Percentiles rank a stretch among this genome's conserved stretches.
Evolutionary conservation across 371 early-diverging fungal species (phyloP).

Genomic region (Syncephalastrum contaminatum): DNA sequence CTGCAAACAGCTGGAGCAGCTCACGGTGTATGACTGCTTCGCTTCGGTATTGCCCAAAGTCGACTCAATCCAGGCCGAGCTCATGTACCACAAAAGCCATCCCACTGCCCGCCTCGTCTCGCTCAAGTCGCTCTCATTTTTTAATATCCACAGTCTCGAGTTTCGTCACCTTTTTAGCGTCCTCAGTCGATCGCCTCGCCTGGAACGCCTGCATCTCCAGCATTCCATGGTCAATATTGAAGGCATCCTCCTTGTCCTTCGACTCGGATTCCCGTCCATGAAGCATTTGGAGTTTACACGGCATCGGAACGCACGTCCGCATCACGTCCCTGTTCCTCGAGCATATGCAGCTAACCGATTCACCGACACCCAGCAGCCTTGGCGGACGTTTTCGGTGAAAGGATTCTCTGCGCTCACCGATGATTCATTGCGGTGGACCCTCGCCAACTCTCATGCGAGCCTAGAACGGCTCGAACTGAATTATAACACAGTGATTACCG

Average conservation of each 20-base stretch:
- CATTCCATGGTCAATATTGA: neutral
- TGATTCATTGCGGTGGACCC: neutral
- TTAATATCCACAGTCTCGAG: neutral
- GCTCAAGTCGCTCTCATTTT: constrained; percentile 4
- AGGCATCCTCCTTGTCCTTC: neutral
- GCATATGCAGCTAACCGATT: neutral
- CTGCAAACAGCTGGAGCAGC: constrained; percentile 17
- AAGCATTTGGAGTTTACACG: neutral
- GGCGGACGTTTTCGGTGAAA: constrained; percentile 1
- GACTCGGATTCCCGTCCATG: neutral
- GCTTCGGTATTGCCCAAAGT: constrained; percentile 10
- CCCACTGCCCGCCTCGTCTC: neutral
- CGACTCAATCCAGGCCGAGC: constrained; percentile 15
- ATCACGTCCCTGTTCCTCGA: neutral
- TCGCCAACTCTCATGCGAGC: neutral
- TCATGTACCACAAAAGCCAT: constrained; percentile 7
- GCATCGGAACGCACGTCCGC: constrained; percentile 2
- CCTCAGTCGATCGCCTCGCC: constrained; percentile 5
- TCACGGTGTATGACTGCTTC: constrained; percentile 25
- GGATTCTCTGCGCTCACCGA: constrained; percentile 4
- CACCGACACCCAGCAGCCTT: neutral
- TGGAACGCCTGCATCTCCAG: neutral
- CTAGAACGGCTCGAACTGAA: constrained; percentile 7
- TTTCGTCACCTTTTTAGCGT: neutral
- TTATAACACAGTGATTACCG: constrained; percentile 7